Conservation (phyloP, 2,329 filamentous ascomycete genomes). For the Ceratocystis huliohia region DNA sequence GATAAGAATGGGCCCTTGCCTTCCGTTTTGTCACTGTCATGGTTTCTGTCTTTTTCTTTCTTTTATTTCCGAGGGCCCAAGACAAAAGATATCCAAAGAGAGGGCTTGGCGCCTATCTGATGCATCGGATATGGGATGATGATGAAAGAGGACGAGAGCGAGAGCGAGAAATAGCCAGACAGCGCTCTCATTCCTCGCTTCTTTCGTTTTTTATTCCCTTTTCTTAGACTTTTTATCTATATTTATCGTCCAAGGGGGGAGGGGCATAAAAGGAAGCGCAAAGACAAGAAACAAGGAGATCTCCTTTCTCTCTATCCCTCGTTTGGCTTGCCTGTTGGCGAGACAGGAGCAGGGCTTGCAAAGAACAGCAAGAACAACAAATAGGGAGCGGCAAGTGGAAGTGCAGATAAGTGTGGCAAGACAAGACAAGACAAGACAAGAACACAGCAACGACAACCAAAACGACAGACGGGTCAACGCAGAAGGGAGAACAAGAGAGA, state of each 20-base stretch:
- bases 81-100: background rate
- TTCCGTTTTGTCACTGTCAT: background rate
- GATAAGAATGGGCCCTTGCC: background rate
- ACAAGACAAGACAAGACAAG: background rate
- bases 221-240: background rate
- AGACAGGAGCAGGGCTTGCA: background rate
- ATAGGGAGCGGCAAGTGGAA: background rate
- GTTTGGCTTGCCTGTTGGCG: background rate
- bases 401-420: background rate
- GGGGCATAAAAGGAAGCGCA: background rate
- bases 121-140: background rate
- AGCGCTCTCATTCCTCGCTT: background rate
- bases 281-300: background rate
- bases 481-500: background rate
- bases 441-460: background rate
- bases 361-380: background rate
- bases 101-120: background rate
- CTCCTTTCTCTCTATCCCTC: background rate
- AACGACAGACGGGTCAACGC: background rate
- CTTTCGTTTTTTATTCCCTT: background rate
- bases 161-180: background rate
- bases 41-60: background rate
- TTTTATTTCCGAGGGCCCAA: background rate
- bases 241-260: background rate
- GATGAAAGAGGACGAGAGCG: background rate